Evolutionary conservation across 2,329 filamentous ascomycete genomes (phyloP).

Genomic region (Colletotrichum sidae): DNA sequence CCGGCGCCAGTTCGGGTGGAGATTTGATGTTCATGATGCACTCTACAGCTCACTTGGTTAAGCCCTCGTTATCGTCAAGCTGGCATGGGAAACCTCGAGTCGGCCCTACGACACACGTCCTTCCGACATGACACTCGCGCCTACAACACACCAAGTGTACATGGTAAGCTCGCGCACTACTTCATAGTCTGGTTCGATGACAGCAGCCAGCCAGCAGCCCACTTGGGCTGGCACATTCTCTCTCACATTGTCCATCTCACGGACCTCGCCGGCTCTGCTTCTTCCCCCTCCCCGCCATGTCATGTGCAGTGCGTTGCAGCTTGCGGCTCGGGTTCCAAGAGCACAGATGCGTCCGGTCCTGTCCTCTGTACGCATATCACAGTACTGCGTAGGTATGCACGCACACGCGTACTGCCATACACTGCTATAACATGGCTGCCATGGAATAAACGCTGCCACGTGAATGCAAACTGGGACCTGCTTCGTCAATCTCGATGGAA

Average conservation of each 20-base stretch:
- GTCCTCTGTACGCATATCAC: slow-evolving; percentile 3
- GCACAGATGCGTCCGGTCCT: slow-evolving; percentile 16
- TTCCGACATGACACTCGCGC: slow-evolving; percentile 26
- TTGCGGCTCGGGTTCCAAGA: too few relatives aligned
- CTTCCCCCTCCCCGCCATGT: slow-evolving; percentile 5
- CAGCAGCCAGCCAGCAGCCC: slow-evolving; percentile 5
- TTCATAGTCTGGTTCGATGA: slow-evolving; percentile 5
- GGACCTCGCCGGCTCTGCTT: slow-evolving; percentile 18
- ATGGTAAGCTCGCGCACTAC: slow-evolving; percentile 9
- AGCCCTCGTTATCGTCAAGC: background rate
- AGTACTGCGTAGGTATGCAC: background rate
- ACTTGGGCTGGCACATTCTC: slow-evolving; percentile 25
- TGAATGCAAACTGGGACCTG: slow-evolving; percentile 16
- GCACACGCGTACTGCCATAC: slow-evolving; percentile 3
- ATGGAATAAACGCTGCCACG: slow-evolving; percentile 11
- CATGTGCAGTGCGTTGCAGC: too few relatives aligned
- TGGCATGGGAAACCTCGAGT: background rate
- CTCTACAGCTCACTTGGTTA: too few relatives aligned
- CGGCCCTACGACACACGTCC: slow-evolving; percentile 23
- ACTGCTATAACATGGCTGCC: slow-evolving; percentile 3
- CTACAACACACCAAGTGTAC: background rate
- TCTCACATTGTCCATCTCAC: slow-evolving; percentile 10
- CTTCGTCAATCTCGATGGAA: slow-evolving; percentile 23
- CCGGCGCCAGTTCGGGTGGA: too few relatives aligned
- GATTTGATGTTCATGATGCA: too few relatives aligned